Evolutionary conservation across 2,329 filamentous ascomycete genomes (phyloP), one percentile per base, ranked within the genome.

Genomic region (Stemphylium beticola): DNA sequence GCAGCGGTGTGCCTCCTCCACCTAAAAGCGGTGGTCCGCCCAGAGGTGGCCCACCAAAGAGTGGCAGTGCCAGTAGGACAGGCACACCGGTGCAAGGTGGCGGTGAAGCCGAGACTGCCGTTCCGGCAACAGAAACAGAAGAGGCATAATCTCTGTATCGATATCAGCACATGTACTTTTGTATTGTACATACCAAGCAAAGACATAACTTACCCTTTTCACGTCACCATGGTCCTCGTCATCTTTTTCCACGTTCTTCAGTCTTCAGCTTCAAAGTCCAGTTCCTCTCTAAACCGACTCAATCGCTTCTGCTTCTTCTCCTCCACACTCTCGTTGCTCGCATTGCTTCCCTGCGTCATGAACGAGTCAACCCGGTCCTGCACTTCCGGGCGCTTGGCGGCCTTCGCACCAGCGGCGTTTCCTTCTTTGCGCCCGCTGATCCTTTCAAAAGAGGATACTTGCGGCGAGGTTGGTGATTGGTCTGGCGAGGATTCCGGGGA

Each of bases 11-110:
- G 38, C 71, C 74, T 22, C 76, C 76, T 20, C 74, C 74, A 20
- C 75, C 75, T 14, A 76, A 73, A 48, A 58, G 55, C 17, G 73
- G 72, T 6, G 71, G 69, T 10, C 64, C 75, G 32, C 76, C 66
- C n/a, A 57, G 55, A 8, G 77, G 68, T 29, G 26, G 26, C n/a
- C 73, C 62, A 22, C 60, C 70, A 15, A 72, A 71, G 59, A 72
- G 64, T 43, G 68, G 48, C 31, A 62, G 51, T 52, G 55, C 31
- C 12, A 55, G 53, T 26, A 52, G 53, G 43, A 47, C 53, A 31
- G 53, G 41, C 18, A 65, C 57, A 33, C 62, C 61, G 18, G 45
- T 60, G 14, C 61, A 53, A 44, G 43, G 26, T 14, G 51, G 55
- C 12, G 41, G 18, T 33, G 42, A 46, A 29, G 40, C 50, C 3